Base-by-base conservation (phyloP, 805 yeast genomes). In the Cyberlindnera nakhonratchasimensis region DNA sequence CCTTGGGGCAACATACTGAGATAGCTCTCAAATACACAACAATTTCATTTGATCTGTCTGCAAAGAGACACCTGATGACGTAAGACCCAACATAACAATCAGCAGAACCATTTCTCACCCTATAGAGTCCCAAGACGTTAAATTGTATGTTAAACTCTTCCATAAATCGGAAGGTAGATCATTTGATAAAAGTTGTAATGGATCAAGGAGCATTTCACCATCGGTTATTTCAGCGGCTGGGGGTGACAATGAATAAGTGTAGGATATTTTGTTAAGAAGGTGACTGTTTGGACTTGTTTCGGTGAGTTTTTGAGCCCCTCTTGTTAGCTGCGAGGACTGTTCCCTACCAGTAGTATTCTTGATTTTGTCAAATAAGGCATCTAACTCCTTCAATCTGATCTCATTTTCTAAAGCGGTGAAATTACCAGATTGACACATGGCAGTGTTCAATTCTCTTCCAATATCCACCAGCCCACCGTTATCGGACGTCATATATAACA, bases 341-440 rank as follows among this genome's bases (percentile, higher is more conserved):
- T 26, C 29, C 12, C 20, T 30, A 12, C n/a, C 17, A 5, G 48
- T 23, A 11, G 48, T 36, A 21, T 47, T 47, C 20, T 37, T 34
- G 34, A 52, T 46, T 21, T 42, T 51, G n/a, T 35, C 40, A 18
- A 53, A 51, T 14, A 54, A 17, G 2, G 48, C 40, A 38, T 56
- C 63, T 19, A 61, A 29, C 29, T 58, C 65, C 26, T 43, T 50
- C 11, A 61, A 40, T 17, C 58, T 45, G 11, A 50, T 51, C 37
- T 61, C 63, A 26, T 61, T 61, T 29, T 61, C 65, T 19, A 54
- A 45, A 1, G 65, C 65, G 2, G 63, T 58, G 34, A 58, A 59
- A 44, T 61, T 61, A 1, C 65, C 65, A 1, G 59, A 49, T 14
- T 48, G 50, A 30, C 58, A 51, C 63, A 61, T 57, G 12, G 52